Percentiles rank a stretch among this genome's conserved stretches.
These are phyloP conservation scores for Gossypium australe DNA, from an alignment of 345 rosid species.

Conservation along the genomic window DNA sequence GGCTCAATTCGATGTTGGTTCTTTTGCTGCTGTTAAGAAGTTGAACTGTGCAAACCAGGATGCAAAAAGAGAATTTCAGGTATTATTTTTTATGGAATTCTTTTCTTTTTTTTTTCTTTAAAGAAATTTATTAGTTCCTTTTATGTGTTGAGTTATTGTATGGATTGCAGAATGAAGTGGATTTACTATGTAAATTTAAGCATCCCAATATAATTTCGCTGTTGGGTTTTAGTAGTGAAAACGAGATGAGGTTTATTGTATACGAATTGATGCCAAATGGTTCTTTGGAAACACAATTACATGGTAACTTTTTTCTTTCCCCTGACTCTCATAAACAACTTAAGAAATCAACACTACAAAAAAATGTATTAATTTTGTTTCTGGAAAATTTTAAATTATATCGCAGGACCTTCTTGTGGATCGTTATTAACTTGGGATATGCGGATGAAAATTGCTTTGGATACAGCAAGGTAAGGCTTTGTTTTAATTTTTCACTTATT, in stretches of 20 bases:
- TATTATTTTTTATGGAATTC: slow-evolving; percentile 11
- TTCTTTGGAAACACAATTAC: slow-evolving; percentile 81
- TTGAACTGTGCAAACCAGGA: slow-evolving; percentile 60
- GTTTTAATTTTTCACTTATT: background rate
- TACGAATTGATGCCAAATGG: slow-evolving; percentile 90
- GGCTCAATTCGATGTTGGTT: slow-evolving; percentile 54
- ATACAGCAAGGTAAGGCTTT: slow-evolving; percentile 60
- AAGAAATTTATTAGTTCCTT: too few species aligned
- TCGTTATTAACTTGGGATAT: slow-evolving; percentile 72
- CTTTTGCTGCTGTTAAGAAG: slow-evolving; percentile 76
- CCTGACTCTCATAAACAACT: background rate
- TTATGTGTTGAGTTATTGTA: slow-evolving; percentile 1
- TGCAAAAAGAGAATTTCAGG: slow-evolving; percentile 76
- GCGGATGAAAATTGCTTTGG: slow-evolving; percentile 95
- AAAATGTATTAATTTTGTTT: background rate
- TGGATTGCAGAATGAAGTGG: slow-evolving; percentile 77
- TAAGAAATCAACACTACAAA: background rate
- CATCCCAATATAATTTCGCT: slow-evolving; percentile 75
- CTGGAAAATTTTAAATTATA: background rate
- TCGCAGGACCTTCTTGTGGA: slow-evolving; percentile 67
- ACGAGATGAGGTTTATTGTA: slow-evolving; percentile 54
- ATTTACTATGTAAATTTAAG: slow-evolving; percentile 62
- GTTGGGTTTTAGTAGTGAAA: slow-evolving; percentile 64
- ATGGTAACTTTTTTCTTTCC: slow-evolving; percentile 46
- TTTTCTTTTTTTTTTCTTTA: background rate